Conservation (phyloP, 306 rosid genomes). For the Begonia loranthoides region DNA sequence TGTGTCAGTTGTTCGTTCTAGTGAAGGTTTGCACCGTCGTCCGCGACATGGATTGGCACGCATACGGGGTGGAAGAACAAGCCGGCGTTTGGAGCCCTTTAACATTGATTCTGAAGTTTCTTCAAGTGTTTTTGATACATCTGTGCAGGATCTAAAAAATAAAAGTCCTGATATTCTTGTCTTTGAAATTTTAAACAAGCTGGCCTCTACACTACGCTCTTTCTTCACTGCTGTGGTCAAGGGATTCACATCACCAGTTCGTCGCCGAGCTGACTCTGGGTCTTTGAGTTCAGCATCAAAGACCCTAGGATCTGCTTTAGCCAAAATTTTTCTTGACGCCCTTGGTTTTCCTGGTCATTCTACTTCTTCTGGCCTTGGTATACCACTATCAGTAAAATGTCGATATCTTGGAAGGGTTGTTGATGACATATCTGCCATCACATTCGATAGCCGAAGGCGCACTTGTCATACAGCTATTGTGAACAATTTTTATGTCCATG, state of each 20-base stretch:
- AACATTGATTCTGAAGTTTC: slow-evolving; percentile 68
- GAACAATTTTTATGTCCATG: slow-evolving; percentile 87
- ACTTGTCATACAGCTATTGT: slow-evolving; percentile 77
- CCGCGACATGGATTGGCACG: slow-evolving; percentile 76
- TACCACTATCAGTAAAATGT: slow-evolving; percentile 73
- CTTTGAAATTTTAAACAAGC: slow-evolving; percentile 68
- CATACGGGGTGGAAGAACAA: slow-evolving; percentile 80
- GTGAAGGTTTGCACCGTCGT: slow-evolving; percentile 87
- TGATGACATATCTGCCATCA: slow-evolving; percentile 78
- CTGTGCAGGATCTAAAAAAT: slow-evolving; percentile 72
- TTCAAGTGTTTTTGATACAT: slow-evolving; percentile 36
- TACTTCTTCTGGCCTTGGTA: slow-evolving; percentile 46
- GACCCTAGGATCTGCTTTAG: slow-evolving; percentile 83
- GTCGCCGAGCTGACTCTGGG: slow-evolving; percentile 87
- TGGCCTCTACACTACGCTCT: slow-evolving; percentile 70
- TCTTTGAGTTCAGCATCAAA: slow-evolving; percentile 71
- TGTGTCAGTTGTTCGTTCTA: slow-evolving; percentile 79
- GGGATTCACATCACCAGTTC: slow-evolving; percentile 84
- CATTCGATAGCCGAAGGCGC: slow-evolving; percentile 76
- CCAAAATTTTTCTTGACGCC: slow-evolving; percentile 77
- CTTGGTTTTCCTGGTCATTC: slow-evolving; percentile 77
- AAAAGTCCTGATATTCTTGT: slow-evolving; percentile 87
- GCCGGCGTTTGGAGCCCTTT: slow-evolving; percentile 67
- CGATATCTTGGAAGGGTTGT: slow-evolving; percentile 92
- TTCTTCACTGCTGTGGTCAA: slow-evolving; percentile 90